Percentiles rank a stretch among this genome's conserved stretches.
Evolutionary conservation across 306 rosid genomes (phyloP).

Genomic region (Cucurbita argyrosperma): DNA sequence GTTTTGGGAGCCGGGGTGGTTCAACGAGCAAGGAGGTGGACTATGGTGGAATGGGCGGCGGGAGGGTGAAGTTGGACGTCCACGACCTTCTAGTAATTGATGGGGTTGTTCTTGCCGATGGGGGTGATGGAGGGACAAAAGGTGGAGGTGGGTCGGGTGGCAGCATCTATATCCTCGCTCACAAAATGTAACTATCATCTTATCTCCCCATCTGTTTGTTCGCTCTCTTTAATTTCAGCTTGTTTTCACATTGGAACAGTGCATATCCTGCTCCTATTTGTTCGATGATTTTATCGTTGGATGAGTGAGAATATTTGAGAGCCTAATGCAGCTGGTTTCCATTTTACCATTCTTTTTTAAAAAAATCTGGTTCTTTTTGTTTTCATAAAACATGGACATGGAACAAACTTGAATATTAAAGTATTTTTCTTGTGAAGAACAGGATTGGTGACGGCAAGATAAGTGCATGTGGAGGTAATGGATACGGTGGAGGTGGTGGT

Average conservation of each 20-base stretch:
- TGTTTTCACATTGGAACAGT: neutral
- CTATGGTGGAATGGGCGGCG: slow-evolving; percentile 89
- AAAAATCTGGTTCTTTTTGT: neutral
- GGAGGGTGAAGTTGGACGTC: slow-evolving; percentile 39
- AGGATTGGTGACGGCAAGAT: slow-evolving; percentile 48
- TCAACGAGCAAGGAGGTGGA: slow-evolving; percentile 68
- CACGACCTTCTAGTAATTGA: slow-evolving; percentile 48
- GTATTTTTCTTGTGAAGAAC: slow-evolving; percentile 16
- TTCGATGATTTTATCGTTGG: neutral
- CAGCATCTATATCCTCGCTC: slow-evolving; percentile 76
- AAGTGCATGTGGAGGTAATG: slow-evolving; percentile 56
- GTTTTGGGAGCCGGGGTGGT: slow-evolving; percentile 78
- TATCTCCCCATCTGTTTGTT: neutral
- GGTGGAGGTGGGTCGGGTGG: slow-evolving; percentile 99
- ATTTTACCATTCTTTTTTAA: neutral
- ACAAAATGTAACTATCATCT: slow-evolving; percentile 51
- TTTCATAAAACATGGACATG: neutral
- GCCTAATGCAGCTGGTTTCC: neutral
- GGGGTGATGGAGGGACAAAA: slow-evolving; percentile 62
- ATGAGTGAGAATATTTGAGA: neutral
- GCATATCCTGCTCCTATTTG: neutral
- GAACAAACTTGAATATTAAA: neutral
- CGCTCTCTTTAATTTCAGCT: neutral
- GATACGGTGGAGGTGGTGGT: slow-evolving; percentile 51
- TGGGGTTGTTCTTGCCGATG: slow-evolving; percentile 70